Evolutionary conservation across 768 basidiomycete genomes (phyloP).

Genomic region (Lentinula raphanica): DNA sequence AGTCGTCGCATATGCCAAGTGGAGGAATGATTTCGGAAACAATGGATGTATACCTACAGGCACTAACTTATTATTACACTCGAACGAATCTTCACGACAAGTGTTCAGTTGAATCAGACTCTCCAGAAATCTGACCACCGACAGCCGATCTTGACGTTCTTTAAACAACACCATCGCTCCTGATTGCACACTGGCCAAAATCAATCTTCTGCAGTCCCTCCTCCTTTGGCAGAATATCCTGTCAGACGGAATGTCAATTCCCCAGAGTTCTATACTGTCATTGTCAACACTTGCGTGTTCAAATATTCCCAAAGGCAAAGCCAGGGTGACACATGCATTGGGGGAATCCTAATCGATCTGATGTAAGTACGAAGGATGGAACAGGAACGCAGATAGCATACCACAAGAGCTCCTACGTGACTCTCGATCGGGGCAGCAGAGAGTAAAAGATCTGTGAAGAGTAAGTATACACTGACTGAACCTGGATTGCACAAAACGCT

Average conservation of each 20-base stretch:
- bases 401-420: slow-evolving; percentile 66
- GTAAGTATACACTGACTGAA: background rate
- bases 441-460: slow-evolving; percentile 51
- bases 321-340: slow-evolving; percentile 73
- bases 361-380: background rate
- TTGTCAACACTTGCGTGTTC: slow-evolving; percentile 43
- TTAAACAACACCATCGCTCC: slow-evolving; percentile 49
- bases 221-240: slow-evolving; percentile 66
- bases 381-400: slow-evolving; percentile 27
- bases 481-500: slow-evolving; percentile 15
- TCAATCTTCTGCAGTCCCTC: slow-evolving; percentile 55
- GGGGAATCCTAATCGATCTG: slow-evolving; percentile 52
- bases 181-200: slow-evolving; percentile 62
- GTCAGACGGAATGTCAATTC: background rate
- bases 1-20: too few species aligned
- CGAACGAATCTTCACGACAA: too few species aligned
- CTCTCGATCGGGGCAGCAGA: slow-evolving; percentile 68
- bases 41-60: background rate
- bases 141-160: too few species aligned
- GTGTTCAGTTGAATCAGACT: too few species aligned
- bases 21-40: background rate
- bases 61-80: background rate
- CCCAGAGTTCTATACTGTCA: background rate
- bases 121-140: too few species aligned
- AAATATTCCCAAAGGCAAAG: slow-evolving; percentile 73